phyloP scores from a whole-genome alignment of 768 basidiomycete genomes.

The Mycena venus region DNA sequence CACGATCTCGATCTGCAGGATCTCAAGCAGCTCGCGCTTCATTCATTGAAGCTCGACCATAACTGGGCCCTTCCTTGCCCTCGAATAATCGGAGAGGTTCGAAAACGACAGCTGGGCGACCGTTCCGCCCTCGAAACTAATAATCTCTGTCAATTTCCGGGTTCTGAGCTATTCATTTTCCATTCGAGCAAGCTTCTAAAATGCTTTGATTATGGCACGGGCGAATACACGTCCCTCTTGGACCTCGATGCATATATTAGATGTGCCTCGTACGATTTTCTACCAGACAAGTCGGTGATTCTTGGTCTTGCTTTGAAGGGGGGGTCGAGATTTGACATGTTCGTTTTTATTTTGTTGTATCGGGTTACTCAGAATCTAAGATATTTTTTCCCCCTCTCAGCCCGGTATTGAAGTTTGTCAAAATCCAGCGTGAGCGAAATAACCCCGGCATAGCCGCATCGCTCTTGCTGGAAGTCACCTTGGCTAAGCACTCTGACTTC shows the following conservation, averaged over 20 bases:
- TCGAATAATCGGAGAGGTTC: conserved; percentile 17
- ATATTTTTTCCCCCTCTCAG: background rate
- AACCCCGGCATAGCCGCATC: background rate
- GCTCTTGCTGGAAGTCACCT: conserved; percentile 13
- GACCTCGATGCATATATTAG: conserved; percentile 21
- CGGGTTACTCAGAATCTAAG: background rate
- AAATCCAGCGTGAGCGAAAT: background rate
- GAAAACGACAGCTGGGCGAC: conserved; percentile 9
- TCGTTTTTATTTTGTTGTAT: background rate
- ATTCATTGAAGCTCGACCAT: background rate
- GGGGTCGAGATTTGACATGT: conserved; percentile 27
- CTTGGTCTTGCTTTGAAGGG: conserved; percentile 20
- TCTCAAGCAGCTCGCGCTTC: conserved; percentile 13
- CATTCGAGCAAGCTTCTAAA: conserved; percentile 23
- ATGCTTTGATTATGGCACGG: conserved; percentile 18
- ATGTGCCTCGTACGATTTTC: conserved; percentile 17
- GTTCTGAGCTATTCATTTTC: conserved; percentile 26
- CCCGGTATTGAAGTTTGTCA: conserved; percentile 13
- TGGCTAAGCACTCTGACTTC: conserved; percentile 10
- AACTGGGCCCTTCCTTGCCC: conserved; percentile 27
- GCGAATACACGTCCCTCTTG: conserved; percentile 11
- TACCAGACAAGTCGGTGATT: conserved; percentile 23
- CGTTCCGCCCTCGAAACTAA: conserved; percentile 23
- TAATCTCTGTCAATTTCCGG: conserved; percentile 23
- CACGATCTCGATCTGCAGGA: conserved; percentile 3